Conservation (phyloP, 1,284 basidiomycete species). For the Puccinia brachypodii region DNA sequence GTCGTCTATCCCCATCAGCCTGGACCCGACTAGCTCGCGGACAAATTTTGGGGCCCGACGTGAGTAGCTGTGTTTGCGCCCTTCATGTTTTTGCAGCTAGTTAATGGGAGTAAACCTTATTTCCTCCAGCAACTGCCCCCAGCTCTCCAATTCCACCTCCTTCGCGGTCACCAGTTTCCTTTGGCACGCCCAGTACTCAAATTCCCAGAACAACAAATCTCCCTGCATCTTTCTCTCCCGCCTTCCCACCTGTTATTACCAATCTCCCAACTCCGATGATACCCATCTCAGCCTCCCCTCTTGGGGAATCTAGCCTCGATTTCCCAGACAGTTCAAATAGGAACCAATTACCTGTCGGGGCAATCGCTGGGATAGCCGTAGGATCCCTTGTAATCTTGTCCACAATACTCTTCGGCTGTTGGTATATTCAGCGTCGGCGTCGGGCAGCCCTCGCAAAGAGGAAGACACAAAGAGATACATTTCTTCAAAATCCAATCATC, state of each 20-base stretch:
- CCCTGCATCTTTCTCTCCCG: neutral
- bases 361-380: constrained; percentile 2
- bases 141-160: neutral
- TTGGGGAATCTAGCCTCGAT: neutral
- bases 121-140: neutral
- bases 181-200: constrained; percentile 11
- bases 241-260: neutral
- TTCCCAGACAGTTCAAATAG: neutral
- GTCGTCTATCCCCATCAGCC: neutral
- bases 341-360: neutral
- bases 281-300: neutral
- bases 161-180: neutral
- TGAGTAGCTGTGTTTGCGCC: neutral
- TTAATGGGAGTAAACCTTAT: neutral
- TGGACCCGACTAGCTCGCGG: constrained; percentile 3
- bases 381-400: neutral
- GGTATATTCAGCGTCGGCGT: constrained; percentile 18
- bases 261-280: neutral
- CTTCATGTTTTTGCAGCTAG: neutral
- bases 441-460: neutral
- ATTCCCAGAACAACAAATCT: constrained; percentile 13
- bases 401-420: neutral
- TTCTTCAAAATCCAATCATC: constrained; percentile 25
- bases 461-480: constrained; percentile 13
- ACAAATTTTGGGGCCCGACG: constrained; percentile 13